These are phyloP conservation scores for Meyerozyma guilliermondii DNA, from an alignment of 1,139 yeast species.

Conservation along the genomic window DNA sequence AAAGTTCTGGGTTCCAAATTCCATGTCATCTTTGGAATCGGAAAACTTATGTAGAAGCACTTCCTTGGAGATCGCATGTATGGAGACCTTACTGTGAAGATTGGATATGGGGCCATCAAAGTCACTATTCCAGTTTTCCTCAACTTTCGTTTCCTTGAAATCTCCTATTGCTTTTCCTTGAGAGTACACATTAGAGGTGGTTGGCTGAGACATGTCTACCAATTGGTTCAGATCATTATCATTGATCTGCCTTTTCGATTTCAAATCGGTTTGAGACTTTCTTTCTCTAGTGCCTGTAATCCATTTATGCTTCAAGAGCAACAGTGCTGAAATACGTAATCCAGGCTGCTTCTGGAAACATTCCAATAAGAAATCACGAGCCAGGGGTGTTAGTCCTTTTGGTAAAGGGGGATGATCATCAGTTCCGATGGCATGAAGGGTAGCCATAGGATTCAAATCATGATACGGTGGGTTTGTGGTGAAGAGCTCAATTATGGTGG, in stretches of 20 bases:
- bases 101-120: slow-evolving; percentile 17
- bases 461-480: slow-evolving; percentile 89
- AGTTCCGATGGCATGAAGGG: slow-evolving; percentile 87
- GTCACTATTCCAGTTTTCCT: slow-evolving; percentile 36
- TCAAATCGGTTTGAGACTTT: slow-evolving; percentile 13
- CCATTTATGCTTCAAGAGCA: slow-evolving; percentile 64
- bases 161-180: neutral
- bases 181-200: neutral
- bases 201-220: neutral
- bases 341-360: slow-evolving; percentile 79
- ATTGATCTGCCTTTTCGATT: slow-evolving; percentile 24
- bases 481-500: slow-evolving; percentile 81
- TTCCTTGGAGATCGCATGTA: slow-evolving; percentile 14
- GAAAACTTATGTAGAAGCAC: slow-evolving; percentile 28
- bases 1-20: slow-evolving; percentile 11
- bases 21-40: slow-evolving; percentile 21
- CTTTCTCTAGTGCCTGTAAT: neutral
- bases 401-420: slow-evolving; percentile 83
- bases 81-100: neutral
- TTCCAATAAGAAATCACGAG: slow-evolving; percentile 59
- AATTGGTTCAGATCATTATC: too few relatives aligned
- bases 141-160: slow-evolving; percentile 6
- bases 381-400: slow-evolving; percentile 44
- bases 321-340: slow-evolving; percentile 52
- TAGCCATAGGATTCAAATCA: slow-evolving; percentile 77